Percentiles rank a stretch among this genome's conserved stretches.
Evolutionary conservation across 2,329 filamentous ascomycete species (phyloP).

Genomic region (Colletotrichum plurivorum): DNA sequence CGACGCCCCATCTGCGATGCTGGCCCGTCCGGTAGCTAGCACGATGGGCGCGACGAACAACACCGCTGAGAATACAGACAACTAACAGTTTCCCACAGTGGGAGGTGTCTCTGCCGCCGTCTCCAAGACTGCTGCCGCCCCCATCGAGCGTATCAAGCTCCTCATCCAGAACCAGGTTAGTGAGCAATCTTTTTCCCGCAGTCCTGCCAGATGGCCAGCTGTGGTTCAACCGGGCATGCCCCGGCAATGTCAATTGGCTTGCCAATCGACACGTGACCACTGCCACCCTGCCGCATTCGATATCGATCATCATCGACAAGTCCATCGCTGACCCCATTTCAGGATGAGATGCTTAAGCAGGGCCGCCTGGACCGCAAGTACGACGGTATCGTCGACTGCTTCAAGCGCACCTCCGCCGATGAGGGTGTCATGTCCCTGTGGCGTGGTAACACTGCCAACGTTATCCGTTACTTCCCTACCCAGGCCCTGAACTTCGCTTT

Average conservation of each 20-base stretch:
- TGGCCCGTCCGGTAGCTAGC: not conserved
- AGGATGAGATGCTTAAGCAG: constrained; percentile 99
- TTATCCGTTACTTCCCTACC: constrained; percentile 99
- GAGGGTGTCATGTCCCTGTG: constrained; percentile 97
- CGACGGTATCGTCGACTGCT: constrained; percentile 94
- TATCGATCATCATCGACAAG: not conserved
- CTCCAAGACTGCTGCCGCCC: constrained; percentile 99
- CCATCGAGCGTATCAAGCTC: constrained; percentile 99
- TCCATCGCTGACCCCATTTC: constrained; percentile 50
- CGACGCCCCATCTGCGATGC: not conserved
- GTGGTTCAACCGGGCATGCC: constrained; percentile 19
- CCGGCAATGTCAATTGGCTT: constrained; percentile 1
- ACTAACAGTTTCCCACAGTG: constrained; percentile 72
- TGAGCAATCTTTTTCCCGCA: constrained; percentile 42
- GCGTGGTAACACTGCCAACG: constrained; percentile 99
- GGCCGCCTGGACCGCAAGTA: constrained; percentile 99
- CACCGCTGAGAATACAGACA: not conserved
- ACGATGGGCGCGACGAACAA: not conserved
- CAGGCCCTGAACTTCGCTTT: constrained; percentile 99
- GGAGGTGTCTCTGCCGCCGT: constrained; percentile 99
- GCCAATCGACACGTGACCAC: constrained; percentile 38
- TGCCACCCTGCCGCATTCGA: not conserved
- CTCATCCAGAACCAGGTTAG: constrained; percentile 99
- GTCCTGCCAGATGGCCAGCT: constrained; percentile 21
- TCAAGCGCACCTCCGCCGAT: constrained; percentile 88